Evolutionary conservation across 345 rosid species (phyloP), one percentile per base, ranked within the genome.

Genomic region (Ricinus communis): DNA sequence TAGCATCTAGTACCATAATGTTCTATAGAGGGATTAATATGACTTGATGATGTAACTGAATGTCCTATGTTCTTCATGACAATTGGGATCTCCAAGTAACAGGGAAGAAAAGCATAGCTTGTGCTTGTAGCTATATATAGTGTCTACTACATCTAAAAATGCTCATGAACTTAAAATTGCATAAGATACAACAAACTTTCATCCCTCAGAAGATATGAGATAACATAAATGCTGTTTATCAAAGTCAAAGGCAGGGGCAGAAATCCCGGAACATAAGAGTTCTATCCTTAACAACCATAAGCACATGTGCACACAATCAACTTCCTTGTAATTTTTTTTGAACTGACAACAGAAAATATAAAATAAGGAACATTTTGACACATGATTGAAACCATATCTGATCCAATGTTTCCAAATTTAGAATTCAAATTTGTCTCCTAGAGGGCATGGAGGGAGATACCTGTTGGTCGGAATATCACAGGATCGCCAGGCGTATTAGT

Each of bases 401-500:
- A 45, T n/a, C n/a, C 14, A 18, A 50, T 30, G 22, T 64, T 72
- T 30, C 27, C 62, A 31, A 57, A 60, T 38, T 6, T 27, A 60
- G 28, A 53, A 41, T 33, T 7, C 30, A 27, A 36, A 40, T 38
- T 46, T 59, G 16, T 40, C 52, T 30, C 46, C 51, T 3, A 43
- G 22, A 28, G 53, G 12, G 30, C 16, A 28, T 36, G 41, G 68
- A 62, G 9, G 19, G 45, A 8, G 43, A 62, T 84, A 95, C 99
- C 99, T 56, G 97, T 95, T 67, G 99, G 90, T 50, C 83, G 94
- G 68, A 71, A 92, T 79, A 95, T 79, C 38, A 76, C 76, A 1
- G 94, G 89, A 66, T 82, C 79, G 31, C 94, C 99, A 2, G 94
- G 79, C 68, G 79, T 73, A 69, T 89, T 76, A 33, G 97, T 88